A percentile compares a stretch with the other conserved stretches of the same genome.
phyloP scores from a whole-genome alignment of 2,329 filamentous ascomycete genomes.

The Verticillium nonalfalfae region DNA sequence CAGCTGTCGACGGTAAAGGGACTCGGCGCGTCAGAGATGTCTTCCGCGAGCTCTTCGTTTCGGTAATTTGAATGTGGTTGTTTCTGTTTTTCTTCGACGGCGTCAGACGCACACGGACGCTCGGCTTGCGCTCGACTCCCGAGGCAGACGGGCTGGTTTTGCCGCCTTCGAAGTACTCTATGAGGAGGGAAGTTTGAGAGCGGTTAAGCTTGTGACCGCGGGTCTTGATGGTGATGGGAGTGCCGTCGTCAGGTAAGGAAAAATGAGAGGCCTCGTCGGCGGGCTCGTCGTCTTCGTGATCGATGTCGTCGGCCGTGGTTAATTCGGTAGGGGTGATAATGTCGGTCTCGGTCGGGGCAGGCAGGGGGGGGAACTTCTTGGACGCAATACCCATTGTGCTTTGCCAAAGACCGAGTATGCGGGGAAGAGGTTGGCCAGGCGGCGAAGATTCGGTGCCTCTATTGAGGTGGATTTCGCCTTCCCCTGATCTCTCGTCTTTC shows the following conservation, averaged over 20 bases:
- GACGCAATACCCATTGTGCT: slow-evolving; percentile 48
- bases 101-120: slow-evolving; percentile 72
- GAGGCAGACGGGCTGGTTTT: slow-evolving; percentile 45
- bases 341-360: slow-evolving; percentile 71
- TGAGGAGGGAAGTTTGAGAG: slow-evolving; percentile 85
- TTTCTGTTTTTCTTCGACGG: slow-evolving; percentile 64
- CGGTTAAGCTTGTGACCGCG: slow-evolving; percentile 51
- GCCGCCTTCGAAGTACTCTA: slow-evolving; percentile 88
- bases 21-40: slow-evolving; percentile 51
- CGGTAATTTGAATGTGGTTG: slow-evolving; percentile 82
- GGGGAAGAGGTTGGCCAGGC: not conserved
- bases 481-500: not conserved
- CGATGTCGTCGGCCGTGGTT: slow-evolving; percentile 38
- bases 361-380: slow-evolving; percentile 59
- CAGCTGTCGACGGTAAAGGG: slow-evolving; percentile 37
- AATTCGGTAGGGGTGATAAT: slow-evolving; percentile 58
- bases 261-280: slow-evolving; percentile 68
- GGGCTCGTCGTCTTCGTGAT: slow-evolving; percentile 52
- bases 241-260: slow-evolving; percentile 80
- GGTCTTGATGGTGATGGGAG: slow-evolving; percentile 86
- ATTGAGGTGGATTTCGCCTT: not conserved
- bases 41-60: slow-evolving; percentile 67
- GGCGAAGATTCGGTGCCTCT: not conserved
- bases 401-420: not conserved
- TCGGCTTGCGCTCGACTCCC: slow-evolving; percentile 65